Percentiles rank a stretch among this genome's conserved stretches.
phyloP scores from a whole-genome alignment of 495 filamentous ascomycete genomes.

The Lasiosphaeriaceae sp. region DNA sequence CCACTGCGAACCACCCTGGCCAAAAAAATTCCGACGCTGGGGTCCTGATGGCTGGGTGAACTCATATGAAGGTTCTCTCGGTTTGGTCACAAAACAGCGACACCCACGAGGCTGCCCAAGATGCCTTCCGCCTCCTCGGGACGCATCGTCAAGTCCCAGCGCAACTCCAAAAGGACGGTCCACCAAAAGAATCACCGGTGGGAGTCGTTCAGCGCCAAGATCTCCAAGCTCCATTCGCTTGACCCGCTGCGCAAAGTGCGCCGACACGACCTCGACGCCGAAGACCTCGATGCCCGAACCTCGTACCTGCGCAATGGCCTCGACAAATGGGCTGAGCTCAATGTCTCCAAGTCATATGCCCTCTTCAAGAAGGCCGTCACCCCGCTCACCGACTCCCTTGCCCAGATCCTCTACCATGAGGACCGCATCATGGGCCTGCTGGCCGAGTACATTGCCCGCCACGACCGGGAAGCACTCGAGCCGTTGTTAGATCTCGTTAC shows the following conservation, averaged over 20 bases:
- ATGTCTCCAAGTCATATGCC: conserved; percentile 75
- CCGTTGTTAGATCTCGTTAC: conserved; percentile 79
- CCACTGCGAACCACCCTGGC: conserved; percentile 15
- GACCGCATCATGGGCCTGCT: conserved; percentile 76
- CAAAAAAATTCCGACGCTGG: conserved; percentile 20
- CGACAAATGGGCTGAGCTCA: conserved; percentile 86
- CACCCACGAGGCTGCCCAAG: conserved; percentile 14
- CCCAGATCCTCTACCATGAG: conserved; percentile 85
- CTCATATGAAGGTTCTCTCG: neutral
- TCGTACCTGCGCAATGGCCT: conserved; percentile 81
- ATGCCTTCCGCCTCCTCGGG: conserved; percentile 58
- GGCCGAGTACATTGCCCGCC: conserved; percentile 69
- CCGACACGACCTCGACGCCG: conserved; percentile 73
- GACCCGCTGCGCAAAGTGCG: conserved; percentile 87
- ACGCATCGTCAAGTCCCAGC: conserved; percentile 61
- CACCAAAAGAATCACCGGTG: conserved; percentile 81
- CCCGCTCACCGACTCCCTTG: conserved; percentile 80
- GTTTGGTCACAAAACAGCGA: conserved; percentile 3
- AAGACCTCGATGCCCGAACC: conserved; percentile 60
- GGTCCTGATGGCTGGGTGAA: neutral
- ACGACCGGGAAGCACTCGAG: conserved; percentile 73
- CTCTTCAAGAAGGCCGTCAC: conserved; percentile 67
- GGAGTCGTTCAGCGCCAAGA: conserved; percentile 88
- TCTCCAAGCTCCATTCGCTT: conserved; percentile 81
- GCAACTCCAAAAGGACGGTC: conserved; percentile 62